These are phyloP conservation scores for Cercophora samala DNA, from an alignment of 495 filamentous ascomycete species.

Conservation along the genomic window DNA sequence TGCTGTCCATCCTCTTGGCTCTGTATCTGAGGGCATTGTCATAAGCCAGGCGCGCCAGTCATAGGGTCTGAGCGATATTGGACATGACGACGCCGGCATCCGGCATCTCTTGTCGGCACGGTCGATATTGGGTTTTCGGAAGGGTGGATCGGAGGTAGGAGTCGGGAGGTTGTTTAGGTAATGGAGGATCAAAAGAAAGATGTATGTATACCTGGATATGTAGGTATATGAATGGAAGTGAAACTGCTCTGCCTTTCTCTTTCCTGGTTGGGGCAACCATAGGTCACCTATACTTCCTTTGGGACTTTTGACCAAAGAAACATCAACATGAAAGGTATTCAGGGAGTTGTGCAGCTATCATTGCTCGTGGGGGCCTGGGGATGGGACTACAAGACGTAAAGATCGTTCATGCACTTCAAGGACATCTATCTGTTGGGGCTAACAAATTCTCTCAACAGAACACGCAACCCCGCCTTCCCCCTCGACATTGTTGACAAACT, in stretches of 20 bases:
- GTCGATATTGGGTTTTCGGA: background rate
- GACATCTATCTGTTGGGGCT: background rate
- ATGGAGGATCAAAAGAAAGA: background rate
- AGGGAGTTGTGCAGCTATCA: background rate
- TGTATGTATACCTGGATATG: background rate
- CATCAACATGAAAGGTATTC: background rate
- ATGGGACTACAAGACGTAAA: background rate
- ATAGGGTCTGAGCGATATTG: background rate
- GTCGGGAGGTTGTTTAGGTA: too few relatives aligned
- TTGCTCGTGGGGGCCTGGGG: background rate
- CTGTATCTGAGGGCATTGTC: background rate
- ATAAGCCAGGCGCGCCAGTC: background rate
- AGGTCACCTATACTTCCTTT: background rate
- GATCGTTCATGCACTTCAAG: background rate
- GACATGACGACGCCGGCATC: background rate
- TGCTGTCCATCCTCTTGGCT: background rate
- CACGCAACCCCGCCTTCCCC: conserved; percentile 16
- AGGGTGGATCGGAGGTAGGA: background rate
- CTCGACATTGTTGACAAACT: conserved; percentile 17
- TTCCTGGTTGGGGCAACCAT: background rate
- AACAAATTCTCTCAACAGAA: background rate
- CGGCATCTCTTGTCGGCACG: background rate
- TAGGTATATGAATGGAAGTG: background rate
- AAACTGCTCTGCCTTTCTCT: background rate
- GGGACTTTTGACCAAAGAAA: background rate